Base-by-base conservation (phyloP, 148 eudicot species). In the Fagopyrum tataricum region DNA sequence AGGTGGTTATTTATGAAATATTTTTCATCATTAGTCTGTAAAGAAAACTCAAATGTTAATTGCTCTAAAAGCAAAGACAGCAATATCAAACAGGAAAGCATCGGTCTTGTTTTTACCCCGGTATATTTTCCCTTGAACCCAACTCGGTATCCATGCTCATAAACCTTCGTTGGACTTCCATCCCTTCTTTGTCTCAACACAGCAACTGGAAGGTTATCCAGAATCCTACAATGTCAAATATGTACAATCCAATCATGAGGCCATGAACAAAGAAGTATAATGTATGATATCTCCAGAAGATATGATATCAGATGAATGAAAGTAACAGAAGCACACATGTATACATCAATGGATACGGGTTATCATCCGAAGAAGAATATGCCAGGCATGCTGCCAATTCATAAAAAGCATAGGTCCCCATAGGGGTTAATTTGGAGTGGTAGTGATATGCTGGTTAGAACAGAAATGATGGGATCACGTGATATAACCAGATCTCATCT, bases 181-280 rank as follows among this genome's bases (percentile, higher is more conserved):
- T 83, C 84, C 73, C 82, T 81, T 55, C 82, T 76, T 64, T 80
- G 82, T 47, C 81, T 77, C 52, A 73, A 42, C 18, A 83, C 85
- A 58, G 85, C 88, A 75, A 80, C 84, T 44, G 88, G 88, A 75
- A 85, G 88, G 40, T 85, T 85, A 75, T 83, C 88, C 74, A 85
- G 75, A 70, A 85, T 85, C 88, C 86, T 85, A 76, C 73, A 20
- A 53, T 18, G 73, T 49, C 66, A 49, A 70, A 31, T 41, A n/a
- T 18, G 23, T 13, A 74, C 41, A 72, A 61, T 43, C 24, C 4
- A 70, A 64, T 52, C 46, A 48, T 80, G 40, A 80, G 59, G 23
- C 49, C 21, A 61, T 31, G 59, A 44, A 17, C 40, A 31, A 15
- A 26, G 17, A 31, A 26, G 43, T 15, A 64, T 20, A 59, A 20